A percentile compares a stretch with the other conserved stretches of the same genome.
phyloP scores from a whole-genome alignment of 1,284 basidiomycete species.

The Tylopilus sp. region DNA sequence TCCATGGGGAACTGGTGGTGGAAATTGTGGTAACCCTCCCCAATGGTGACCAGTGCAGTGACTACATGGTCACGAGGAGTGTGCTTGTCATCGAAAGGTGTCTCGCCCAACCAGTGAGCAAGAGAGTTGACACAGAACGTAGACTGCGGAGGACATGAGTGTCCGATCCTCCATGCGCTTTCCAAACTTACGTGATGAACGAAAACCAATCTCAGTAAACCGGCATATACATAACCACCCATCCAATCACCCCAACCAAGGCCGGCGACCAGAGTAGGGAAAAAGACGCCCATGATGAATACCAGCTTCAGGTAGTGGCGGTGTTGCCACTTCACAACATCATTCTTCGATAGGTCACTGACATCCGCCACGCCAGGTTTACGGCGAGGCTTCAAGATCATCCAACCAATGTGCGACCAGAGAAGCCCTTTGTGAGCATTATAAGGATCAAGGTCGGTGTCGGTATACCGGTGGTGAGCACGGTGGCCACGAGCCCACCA shows the following conservation, averaged over 20 bases:
- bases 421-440: conserved; percentile 82
- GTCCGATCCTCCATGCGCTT: not conserved
- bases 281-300: conserved; percentile 67
- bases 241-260: conserved; percentile 81
- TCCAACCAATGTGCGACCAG: conserved; percentile 89
- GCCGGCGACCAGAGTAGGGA: conserved; percentile 79
- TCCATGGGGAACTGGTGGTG: conserved; percentile 95
- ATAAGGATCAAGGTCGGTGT: conserved; percentile 94
- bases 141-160: conserved; percentile 50
- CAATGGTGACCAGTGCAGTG: conserved; percentile 85
- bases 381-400: conserved; percentile 86
- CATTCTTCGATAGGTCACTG: conserved; percentile 77
- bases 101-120: conserved; percentile 91
- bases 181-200: conserved; percentile 78
- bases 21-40: conserved; percentile 97
- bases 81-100: conserved; percentile 94
- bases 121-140: conserved; percentile 96
- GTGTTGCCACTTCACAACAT: conserved; percentile 86
- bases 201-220: conserved; percentile 76
- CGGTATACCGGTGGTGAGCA: conserved; percentile 92
- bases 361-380: conserved; percentile 89
- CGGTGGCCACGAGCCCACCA: conserved; percentile 97
- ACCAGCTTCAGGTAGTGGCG: conserved; percentile 74
- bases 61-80: conserved; percentile 87
- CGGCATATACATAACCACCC: conserved; percentile 88